A percentile compares a stretch with the other conserved stretches of the same genome.
Evolutionary conservation across 345 rosid species (phyloP).

Genomic region (Citrus trifoliata): DNA sequence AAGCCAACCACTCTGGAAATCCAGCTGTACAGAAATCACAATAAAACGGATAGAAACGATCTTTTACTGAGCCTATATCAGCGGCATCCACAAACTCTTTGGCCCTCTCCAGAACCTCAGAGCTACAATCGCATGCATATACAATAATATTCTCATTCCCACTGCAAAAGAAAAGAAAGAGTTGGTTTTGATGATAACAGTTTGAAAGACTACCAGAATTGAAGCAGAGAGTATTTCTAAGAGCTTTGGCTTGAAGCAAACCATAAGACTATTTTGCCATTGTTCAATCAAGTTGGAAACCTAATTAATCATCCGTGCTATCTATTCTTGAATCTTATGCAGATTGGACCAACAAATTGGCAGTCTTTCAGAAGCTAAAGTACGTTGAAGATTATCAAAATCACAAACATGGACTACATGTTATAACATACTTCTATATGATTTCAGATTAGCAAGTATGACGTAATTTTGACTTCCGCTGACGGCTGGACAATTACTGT

Average conservation of each 20-base stretch:
- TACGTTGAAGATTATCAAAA: neutral
- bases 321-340: neutral
- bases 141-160: constrained; percentile 53
- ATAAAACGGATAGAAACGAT: constrained; percentile 50
- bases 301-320: neutral
- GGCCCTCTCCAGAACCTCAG: constrained; percentile 63
- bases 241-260: neutral
- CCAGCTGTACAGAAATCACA: constrained; percentile 65
- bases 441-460: neutral
- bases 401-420: neutral
- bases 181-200: neutral
- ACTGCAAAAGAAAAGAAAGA: constrained; percentile 31
- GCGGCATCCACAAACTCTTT: constrained; percentile 42
- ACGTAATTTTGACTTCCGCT: neutral
- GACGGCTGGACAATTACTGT: neutral
- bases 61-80: constrained; percentile 11
- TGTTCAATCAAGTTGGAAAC: neutral
- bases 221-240: neutral
- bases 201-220: neutral
- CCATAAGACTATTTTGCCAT: neutral
- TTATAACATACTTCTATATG: neutral
- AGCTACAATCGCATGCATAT: constrained; percentile 87
- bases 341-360: neutral
- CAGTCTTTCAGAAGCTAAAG: neutral
- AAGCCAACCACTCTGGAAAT: constrained; percentile 65